Percentiles rank a stretch among this genome's conserved stretches.
phyloP scores from a whole-genome alignment of 2,329 filamentous ascomycete genomes.

The Diplocarpon rosae region DNA sequence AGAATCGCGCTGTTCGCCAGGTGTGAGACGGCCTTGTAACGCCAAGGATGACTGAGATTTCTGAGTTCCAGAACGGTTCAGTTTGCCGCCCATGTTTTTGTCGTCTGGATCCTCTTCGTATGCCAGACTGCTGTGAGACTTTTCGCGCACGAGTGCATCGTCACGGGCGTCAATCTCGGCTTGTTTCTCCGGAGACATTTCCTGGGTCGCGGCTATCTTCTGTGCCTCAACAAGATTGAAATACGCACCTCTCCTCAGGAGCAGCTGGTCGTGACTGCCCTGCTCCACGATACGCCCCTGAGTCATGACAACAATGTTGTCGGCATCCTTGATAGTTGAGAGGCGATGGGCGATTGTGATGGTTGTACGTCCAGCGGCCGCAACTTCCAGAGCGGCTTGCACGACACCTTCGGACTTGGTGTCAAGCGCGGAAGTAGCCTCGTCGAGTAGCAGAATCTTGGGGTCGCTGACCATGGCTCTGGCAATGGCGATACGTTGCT shows the following conservation, averaged over 20 bases:
- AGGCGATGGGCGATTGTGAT: constrained; percentile 94
- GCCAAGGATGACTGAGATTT: constrained; percentile 60
- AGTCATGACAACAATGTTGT: constrained; percentile 93
- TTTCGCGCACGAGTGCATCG: constrained; percentile 39
- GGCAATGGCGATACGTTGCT: constrained; percentile 92
- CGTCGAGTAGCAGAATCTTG: constrained; percentile 84
- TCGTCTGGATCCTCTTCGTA: constrained; percentile 50
- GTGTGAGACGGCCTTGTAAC: constrained; percentile 44
- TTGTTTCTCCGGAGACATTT: constrained; percentile 40
- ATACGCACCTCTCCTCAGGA: constrained; percentile 64
- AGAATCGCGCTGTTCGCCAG: constrained; percentile 48
- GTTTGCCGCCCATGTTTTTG: constrained; percentile 42
- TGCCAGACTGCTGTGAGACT: constrained; percentile 31
- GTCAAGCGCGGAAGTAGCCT: constrained; percentile 88
- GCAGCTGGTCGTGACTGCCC: constrained; percentile 72
- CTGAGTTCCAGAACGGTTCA: constrained; percentile 43
- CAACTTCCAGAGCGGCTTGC: constrained; percentile 81
- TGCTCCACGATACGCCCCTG: constrained; percentile 83
- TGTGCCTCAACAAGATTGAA: constrained; percentile 81
- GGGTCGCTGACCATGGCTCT: constrained; percentile 84
- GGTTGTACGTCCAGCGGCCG: constrained; percentile 77
- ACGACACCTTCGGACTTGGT: constrained; percentile 92
- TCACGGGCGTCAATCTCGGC: constrained; percentile 39
- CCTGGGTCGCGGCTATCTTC: constrained; percentile 56
- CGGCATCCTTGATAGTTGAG: constrained; percentile 85